A percentile compares a stretch with the other conserved stretches of the same genome.
Evolutionary conservation across 768 basidiomycete species (phyloP).

Genomic region (Lactarius tabidus): DNA sequence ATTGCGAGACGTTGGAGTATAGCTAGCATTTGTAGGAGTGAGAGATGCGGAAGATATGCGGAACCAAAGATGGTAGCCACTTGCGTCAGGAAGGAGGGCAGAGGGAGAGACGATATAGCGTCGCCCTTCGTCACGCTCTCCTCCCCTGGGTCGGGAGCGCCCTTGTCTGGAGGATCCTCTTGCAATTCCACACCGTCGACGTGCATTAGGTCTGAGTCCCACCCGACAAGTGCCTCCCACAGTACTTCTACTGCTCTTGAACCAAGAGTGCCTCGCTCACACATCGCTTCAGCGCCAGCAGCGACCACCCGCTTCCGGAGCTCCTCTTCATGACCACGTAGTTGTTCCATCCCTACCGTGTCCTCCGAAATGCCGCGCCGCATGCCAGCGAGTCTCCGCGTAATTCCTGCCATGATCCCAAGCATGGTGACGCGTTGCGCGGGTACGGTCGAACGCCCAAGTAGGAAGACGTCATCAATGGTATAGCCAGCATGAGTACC

Average conservation of each 20-base stretch:
- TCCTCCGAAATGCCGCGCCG: conserved; percentile 31
- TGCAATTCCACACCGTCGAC: conserved; percentile 48
- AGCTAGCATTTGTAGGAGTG: conserved; percentile 52
- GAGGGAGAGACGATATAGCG: conserved; percentile 35
- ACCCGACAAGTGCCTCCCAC: conserved; percentile 71
- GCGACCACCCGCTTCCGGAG: conserved; percentile 61
- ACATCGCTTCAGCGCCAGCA: conserved; percentile 61
- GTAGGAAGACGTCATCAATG: conserved; percentile 75
- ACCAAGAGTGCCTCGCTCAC: conserved; percentile 62
- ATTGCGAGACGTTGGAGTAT: conserved; percentile 59
- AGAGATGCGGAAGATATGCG: conserved; percentile 45
- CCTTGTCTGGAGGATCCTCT: conserved; percentile 25
- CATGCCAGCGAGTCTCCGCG: conserved; percentile 33
- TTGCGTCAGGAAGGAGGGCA: conserved; percentile 50
- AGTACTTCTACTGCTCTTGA: conserved; percentile 64
- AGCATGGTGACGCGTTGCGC: conserved; percentile 84
- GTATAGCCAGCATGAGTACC: conserved; percentile 82
- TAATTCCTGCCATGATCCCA: conserved; percentile 59
- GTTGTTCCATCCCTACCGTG: conserved; percentile 34
- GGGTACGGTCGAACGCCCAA: conserved; percentile 76
- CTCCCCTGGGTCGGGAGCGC: conserved; percentile 29
- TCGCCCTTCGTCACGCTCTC: conserved; percentile 29
- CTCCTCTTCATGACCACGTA: conserved; percentile 37
- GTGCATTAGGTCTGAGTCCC: conserved; percentile 41
- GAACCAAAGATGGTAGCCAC: conserved; percentile 39